Conservation (phyloP, 164 flowering plant species). For the Stephania cephalantha region DNA sequence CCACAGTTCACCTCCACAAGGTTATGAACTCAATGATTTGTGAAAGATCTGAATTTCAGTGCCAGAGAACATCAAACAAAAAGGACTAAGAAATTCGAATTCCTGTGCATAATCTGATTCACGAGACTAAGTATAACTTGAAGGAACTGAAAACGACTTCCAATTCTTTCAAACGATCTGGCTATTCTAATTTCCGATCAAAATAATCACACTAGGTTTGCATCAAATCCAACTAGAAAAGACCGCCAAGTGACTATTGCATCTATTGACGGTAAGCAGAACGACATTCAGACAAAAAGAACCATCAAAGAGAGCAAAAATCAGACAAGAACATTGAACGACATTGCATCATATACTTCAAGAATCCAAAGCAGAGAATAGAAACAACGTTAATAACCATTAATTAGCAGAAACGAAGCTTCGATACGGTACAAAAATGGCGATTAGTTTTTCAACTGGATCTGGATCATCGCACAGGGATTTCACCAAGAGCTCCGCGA, state of each 20-base stretch:
- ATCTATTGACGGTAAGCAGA: not conserved
- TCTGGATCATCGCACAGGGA: too few species aligned
- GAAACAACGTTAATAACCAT: not conserved
- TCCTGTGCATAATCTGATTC: not conserved
- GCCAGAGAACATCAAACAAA: not conserved
- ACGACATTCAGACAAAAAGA: not conserved
- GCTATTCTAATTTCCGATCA: not conserved
- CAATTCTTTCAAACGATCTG: not conserved
- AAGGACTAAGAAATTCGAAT: not conserved
- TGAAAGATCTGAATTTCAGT: not conserved
- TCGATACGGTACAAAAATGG: slow-evolving; percentile 5
- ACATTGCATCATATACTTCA: too few species aligned
- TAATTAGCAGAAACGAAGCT: not conserved
- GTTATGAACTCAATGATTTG: not conserved
- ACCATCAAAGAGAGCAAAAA: not conserved
- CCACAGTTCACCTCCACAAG: not conserved
- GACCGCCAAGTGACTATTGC: not conserved
- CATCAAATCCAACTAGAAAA: not conserved
- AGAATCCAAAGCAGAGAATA: not conserved
- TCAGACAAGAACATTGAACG: too few species aligned
- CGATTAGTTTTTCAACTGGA: not conserved
- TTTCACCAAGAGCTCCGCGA: not conserved
- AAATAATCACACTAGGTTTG: not conserved
- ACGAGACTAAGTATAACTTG: not conserved
- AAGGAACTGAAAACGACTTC: not conserved